Evolutionary conservation across 176 grass and related monocot genomes (phyloP).

Genomic region (Pontederia crassipes): DNA sequence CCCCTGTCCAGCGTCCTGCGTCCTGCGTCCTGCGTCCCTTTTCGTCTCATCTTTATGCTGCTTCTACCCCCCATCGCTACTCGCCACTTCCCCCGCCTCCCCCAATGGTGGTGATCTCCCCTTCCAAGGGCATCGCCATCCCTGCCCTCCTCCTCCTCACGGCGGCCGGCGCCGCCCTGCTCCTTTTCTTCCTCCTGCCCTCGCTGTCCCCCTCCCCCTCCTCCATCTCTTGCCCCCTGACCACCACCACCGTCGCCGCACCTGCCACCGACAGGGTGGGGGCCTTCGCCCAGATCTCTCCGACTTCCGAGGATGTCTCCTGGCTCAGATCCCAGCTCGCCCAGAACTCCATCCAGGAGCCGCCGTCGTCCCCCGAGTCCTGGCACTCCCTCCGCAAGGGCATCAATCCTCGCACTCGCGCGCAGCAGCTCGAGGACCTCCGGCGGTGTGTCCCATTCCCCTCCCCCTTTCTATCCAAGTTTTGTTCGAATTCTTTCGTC

Average conservation of each 20-base stretch:
- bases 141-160: slow-evolving; percentile 51
- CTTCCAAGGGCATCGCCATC: slow-evolving; percentile 41
- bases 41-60: too few relatives aligned
- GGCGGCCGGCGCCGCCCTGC: slow-evolving; percentile 34
- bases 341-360: slow-evolving; percentile 45
- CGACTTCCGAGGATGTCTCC: slow-evolving; percentile 46
- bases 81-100: too few relatives aligned
- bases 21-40: too few relatives aligned
- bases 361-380: slow-evolving; percentile 26
- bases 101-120: slow-evolving; percentile 1
- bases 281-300: slow-evolving; percentile 28
- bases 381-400: slow-evolving; percentile 80
- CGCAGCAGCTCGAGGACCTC: slow-evolving; percentile 72
- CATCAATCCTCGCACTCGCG: slow-evolving; percentile 86
- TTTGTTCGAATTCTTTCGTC: background rate
- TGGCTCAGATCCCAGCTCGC: slow-evolving; percentile 66
- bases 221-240: slow-evolving; percentile 31
- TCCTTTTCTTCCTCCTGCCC: slow-evolving; percentile 37
- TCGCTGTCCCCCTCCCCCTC: slow-evolving; percentile 31
- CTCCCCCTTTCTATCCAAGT: background rate
- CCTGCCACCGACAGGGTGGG: slow-evolving; percentile 25
- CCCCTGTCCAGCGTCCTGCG: too few relatives aligned
- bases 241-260: slow-evolving; percentile 37
- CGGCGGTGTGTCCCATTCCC: slow-evolving; percentile 30
- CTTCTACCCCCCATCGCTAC: too few relatives aligned